Evolutionary conservation across 306 rosid genomes (phyloP).

Genomic region (Mucuna pruriens): DNA sequence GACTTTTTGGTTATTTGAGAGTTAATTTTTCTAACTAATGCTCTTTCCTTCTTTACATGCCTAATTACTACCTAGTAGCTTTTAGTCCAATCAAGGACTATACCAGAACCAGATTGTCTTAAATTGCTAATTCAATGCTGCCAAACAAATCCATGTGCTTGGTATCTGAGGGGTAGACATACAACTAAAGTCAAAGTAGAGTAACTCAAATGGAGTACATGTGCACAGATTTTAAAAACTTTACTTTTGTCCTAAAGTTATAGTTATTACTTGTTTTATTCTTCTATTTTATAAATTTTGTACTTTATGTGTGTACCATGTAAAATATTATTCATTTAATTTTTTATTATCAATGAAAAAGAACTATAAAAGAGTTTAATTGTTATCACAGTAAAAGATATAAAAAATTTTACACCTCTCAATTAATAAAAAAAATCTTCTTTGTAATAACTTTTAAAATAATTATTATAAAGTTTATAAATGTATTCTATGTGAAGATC

Average conservation of each 20-base stretch:
- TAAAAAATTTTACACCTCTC: too few species aligned
- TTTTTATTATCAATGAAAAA: neutral
- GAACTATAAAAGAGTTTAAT: neutral
- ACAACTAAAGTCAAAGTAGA: conserved; percentile 8
- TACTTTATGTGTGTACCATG: neutral
- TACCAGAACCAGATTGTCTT: neutral
- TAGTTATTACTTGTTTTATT: neutral
- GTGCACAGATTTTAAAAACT: neutral
- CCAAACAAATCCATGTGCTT: conserved; percentile 39
- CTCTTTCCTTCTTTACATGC: neutral
- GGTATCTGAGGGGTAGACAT: conserved; percentile 23
- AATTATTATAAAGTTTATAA: too few species aligned
- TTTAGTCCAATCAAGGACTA: neutral
- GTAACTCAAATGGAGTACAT: neutral
- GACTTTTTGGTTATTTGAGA: neutral
- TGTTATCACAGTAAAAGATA: neutral
- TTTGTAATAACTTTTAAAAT: too few species aligned
- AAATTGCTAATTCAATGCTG: conserved; percentile 29
- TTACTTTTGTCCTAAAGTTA: neutral
- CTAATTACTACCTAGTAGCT: neutral
- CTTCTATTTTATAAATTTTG: neutral
- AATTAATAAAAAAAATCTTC: too few species aligned
- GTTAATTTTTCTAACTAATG: neutral
- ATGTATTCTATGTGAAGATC: too few species aligned
- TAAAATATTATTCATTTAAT: neutral